These are phyloP conservation scores for Yamagishiella unicocca DNA, from an alignment of 139 green algal genomes.

Conservation along the genomic window DNA sequence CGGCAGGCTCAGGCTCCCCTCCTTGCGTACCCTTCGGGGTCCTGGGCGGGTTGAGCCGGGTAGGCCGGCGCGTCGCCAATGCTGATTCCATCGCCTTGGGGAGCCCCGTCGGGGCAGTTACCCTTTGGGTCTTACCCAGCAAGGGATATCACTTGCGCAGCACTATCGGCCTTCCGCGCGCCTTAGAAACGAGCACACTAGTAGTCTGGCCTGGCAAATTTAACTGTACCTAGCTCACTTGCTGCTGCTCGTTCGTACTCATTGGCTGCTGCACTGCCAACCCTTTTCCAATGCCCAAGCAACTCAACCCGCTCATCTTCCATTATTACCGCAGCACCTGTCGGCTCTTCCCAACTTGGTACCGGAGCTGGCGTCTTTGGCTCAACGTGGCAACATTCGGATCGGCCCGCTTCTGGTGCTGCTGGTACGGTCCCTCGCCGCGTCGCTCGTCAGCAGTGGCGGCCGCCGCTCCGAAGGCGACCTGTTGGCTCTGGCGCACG, in stretches of 20 bases:
- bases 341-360: slow-evolving; percentile 39
- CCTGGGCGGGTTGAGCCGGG: slow-evolving; percentile 13
- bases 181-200: too few species aligned
- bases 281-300: too few species aligned
- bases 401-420: slow-evolving; percentile 49
- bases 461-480: not conserved
- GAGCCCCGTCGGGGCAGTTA: slow-evolving; percentile 79
- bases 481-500: slow-evolving; percentile 52
- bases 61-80: not conserved
- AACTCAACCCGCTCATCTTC: too few species aligned
- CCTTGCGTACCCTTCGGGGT: not conserved
- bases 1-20: not conserved
- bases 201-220: too few species aligned
- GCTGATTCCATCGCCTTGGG: slow-evolving; percentile 80
- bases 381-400: slow-evolving; percentile 43
- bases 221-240: too few species aligned
- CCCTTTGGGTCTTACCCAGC: slow-evolving; percentile 75
- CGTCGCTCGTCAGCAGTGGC: slow-evolving; percentile 1
- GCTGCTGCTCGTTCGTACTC: too few species aligned
- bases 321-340: slow-evolving; percentile 48
- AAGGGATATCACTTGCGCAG: too few species aligned
- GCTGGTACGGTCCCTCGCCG: slow-evolving; percentile 41
- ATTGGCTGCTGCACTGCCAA: too few species aligned
- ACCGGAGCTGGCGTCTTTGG: slow-evolving; percentile 58
- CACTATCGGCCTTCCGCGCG: too few species aligned